Percentiles rank a stretch among this genome's conserved stretches.
Conservation (phyloP, 108 stramenopile species). For the Nitzschia palea region DNA sequence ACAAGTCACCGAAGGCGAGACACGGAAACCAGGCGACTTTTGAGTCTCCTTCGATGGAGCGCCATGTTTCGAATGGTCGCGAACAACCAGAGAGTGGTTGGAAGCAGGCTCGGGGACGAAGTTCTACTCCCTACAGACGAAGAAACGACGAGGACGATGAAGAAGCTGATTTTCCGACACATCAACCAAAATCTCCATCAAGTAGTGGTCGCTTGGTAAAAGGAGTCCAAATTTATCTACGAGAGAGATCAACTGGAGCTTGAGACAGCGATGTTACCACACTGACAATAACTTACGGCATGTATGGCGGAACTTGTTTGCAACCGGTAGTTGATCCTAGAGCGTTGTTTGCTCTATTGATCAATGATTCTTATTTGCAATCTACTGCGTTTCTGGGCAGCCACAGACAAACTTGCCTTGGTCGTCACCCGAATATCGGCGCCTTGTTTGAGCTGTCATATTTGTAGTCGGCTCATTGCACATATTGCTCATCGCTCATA, state of each 20-base stretch:
- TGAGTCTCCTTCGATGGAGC: not conserved
- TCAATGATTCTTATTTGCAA: too few species aligned
- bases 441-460: too few species aligned
- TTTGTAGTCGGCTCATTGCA: too few species aligned
- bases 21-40: not conserved
- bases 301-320: too few species aligned
- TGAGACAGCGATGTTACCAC: too few species aligned
- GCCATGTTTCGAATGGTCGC: not conserved
- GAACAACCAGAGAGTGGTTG: constrained; percentile 14
- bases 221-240: constrained; percentile 59
- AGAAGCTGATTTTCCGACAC: constrained; percentile 3
- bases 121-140: constrained; percentile 24
- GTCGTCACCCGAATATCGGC: too few species aligned
- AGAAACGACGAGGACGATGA: constrained; percentile 15
- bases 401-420: too few species aligned
- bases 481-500: too few species aligned
- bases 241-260: constrained; percentile 47
- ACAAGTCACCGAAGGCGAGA: not conserved
- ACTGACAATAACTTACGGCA: too few species aligned
- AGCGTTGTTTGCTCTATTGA: too few species aligned
- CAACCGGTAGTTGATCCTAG: too few species aligned
- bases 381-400: too few species aligned
- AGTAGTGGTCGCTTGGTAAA: constrained; percentile 39
- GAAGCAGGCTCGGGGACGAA: constrained; percentile 22
- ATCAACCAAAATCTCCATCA: not conserved